A percentile compares a stretch with the other conserved stretches of the same genome.
Evolutionary conservation across 495 filamentous ascomycete species (phyloP).

Genomic region (Hyaloscypha bicolor): DNA sequence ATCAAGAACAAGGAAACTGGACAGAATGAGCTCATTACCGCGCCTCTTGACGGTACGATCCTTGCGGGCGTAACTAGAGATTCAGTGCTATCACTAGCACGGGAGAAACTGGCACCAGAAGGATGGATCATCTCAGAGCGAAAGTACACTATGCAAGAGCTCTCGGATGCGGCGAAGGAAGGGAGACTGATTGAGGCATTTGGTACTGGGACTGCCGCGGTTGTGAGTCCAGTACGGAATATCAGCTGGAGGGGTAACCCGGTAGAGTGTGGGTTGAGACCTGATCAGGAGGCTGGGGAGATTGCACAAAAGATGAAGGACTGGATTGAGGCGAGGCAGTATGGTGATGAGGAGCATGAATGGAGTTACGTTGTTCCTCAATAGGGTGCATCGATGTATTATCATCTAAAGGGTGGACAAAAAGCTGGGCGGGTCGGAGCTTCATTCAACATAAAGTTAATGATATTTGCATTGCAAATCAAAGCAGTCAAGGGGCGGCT

Average conservation of each 20-base stretch:
- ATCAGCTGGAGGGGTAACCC: conserved; percentile 83
- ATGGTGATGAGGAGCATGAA: conserved; percentile 85
- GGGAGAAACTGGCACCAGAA: conserved; percentile 77
- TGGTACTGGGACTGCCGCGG: conserved; percentile 87
- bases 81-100: conserved; percentile 78
- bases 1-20: conserved; percentile 80
- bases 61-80: conserved; percentile 92
- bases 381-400: conserved; percentile 5
- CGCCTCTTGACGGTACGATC: conserved; percentile 96
- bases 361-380: conserved; percentile 63
- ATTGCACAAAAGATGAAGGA: conserved; percentile 84
- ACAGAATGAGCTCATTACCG: conserved; percentile 86
- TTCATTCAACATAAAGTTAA: background rate
- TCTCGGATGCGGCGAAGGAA: conserved; percentile 77
- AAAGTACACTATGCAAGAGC: conserved; percentile 84
- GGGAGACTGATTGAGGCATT: conserved; percentile 91
- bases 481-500: no score
- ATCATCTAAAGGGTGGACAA: background rate
- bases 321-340: conserved; percentile 95
- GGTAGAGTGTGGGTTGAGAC: conserved; percentile 75
- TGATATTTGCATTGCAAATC: background rate
- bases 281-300: conserved; percentile 82
- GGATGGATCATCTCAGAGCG: conserved; percentile 89
- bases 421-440: conserved; percentile 4
- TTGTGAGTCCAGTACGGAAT: conserved; percentile 77